Evolutionary conservation across 2,329 filamentous ascomycete genomes (phyloP), one percentile per base, ranked within the genome.

Genomic region (Trichoderma citrinoviride): DNA sequence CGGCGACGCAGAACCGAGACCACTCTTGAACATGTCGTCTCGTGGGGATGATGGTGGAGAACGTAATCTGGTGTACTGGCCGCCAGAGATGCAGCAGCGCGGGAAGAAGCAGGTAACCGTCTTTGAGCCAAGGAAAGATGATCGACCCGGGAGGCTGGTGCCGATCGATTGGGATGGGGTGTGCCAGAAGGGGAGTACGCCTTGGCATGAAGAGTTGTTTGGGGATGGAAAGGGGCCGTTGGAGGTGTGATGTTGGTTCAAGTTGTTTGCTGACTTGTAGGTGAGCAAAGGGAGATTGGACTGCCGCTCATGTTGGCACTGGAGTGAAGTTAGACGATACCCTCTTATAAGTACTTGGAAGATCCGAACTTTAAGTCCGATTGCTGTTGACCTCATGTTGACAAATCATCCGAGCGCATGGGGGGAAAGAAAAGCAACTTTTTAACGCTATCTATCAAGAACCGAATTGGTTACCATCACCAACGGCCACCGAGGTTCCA

Each of bases 131-230:
- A 49, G 49, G 6, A 54, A 23, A 7, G 60, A 21, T 5, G 40
- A 43, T 2, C 27, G 25, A 7, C 60, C 60, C 1, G 49, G 49
- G 1, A 37, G 15, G 21, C 19, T 54, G 7, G 10, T 15, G 5
- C 60, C 60, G 5, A 62, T 54, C 44, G 25, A 46, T 12, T 62
- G 60, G 60, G 60, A 54, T 3, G 49, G 40, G 6, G 40, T 62
- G 3, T 62, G 60, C 5, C 60, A 62, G n/a, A 62, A 54, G 4
- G 60, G 60, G 37, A 33, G 27, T 25, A 37, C 25, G 6, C 49
- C 60, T 7, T 62, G 49, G 60, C 17, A 54, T 25, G 60, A 62
- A 5, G 49, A 23, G 8, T 25, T 62, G n/a, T 62, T 62, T 14
- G 60, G 49, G 6, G 49, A 53, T 19, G 60, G 41, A 19, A 62